phyloP scores from a whole-genome alignment of 78 protist genomes.

The Dictyostelium brefeldianum region DNA sequence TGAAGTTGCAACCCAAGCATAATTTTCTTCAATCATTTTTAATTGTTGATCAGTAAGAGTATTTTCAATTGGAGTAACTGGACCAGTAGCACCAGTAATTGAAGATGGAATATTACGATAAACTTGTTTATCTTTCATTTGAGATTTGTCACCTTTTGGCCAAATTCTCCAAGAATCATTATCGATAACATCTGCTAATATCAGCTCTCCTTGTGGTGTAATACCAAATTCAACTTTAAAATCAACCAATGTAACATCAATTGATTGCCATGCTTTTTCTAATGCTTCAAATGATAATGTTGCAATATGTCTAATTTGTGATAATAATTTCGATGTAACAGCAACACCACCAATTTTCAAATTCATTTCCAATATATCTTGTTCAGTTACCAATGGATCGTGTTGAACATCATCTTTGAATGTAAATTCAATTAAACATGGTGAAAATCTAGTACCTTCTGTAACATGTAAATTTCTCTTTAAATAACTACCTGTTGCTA shows the following conservation, averaged over 20 bases:
- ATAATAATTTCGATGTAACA: slow-evolving; percentile 39
- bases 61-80: not conserved
- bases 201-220: slow-evolving; percentile 59
- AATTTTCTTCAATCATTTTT: slow-evolving; percentile 40
- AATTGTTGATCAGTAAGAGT: slow-evolving; percentile 44
- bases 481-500: slow-evolving; percentile 80
- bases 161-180: slow-evolving; percentile 85
- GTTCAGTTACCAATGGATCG: slow-evolving; percentile 76
- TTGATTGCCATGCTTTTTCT: slow-evolving; percentile 75
- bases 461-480: slow-evolving; percentile 66
- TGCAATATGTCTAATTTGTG: slow-evolving; percentile 67
- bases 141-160: slow-evolving; percentile 70
- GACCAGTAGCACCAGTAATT: not conserved
- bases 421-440: slow-evolving; percentile 65
- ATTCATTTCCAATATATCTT: slow-evolving; percentile 65
- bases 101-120: slow-evolving; percentile 57
- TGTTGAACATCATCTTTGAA: slow-evolving; percentile 80
- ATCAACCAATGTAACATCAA: slow-evolving; percentile 70
- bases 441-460: slow-evolving; percentile 62
- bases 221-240: slow-evolving; percentile 84
- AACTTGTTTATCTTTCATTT: slow-evolving; percentile 77
- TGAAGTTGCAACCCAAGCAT: slow-evolving; percentile 74
- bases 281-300: slow-evolving; percentile 64
- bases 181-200: slow-evolving; percentile 81
- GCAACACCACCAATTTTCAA: slow-evolving; percentile 69